These are phyloP conservation scores for Orbilia blumenaviensis DNA, from an alignment of 2,329 filamentous ascomycete genomes.

Conservation along the genomic window DNA sequence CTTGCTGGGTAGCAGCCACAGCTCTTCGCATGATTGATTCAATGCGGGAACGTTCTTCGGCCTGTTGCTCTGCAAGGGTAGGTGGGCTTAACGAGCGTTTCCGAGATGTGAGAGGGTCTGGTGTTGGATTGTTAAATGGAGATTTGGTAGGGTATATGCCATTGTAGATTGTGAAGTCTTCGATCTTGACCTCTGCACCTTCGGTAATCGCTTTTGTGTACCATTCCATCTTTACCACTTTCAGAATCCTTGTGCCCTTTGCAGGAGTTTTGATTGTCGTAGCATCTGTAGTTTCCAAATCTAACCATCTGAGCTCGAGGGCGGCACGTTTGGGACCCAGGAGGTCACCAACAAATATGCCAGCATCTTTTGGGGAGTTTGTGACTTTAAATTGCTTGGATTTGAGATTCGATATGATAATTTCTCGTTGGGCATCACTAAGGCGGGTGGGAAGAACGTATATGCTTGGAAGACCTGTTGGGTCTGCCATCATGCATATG, in stretches of 20 bases:
- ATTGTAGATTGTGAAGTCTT: constrained; percentile 68
- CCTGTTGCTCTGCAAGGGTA: constrained; percentile 14
- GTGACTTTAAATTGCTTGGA: constrained; percentile 16
- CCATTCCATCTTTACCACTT: constrained; percentile 71
- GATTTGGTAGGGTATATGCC: constrained; percentile 59
- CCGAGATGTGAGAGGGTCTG: constrained; percentile 13
- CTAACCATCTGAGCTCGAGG: constrained; percentile 78
- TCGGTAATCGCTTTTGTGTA: constrained; percentile 66
- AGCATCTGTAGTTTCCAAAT: constrained; percentile 68
- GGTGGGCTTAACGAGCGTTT: constrained; percentile 30
- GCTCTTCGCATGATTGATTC: constrained; percentile 60
- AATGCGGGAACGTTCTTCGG: constrained; percentile 19
- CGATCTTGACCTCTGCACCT: constrained; percentile 64
- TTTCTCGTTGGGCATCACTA: constrained; percentile 70
- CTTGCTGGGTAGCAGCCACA: constrained; percentile 50
- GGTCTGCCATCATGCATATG: constrained; percentile 59
- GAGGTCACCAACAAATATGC: constrained; percentile 78
- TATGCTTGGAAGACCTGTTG: constrained; percentile 69
- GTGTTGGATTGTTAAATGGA: constrained; percentile 12
- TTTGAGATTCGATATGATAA: constrained; percentile 68
- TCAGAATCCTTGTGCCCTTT: constrained; percentile 58
- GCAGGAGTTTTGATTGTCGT: constrained; percentile 4
- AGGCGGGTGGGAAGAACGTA: constrained; percentile 79
- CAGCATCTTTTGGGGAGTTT: constrained; percentile 67
- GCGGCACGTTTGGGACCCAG: constrained; percentile 74